Conservation (phyloP, 2,329 filamentous ascomycete species). For the Fusarium sp. region DNA sequence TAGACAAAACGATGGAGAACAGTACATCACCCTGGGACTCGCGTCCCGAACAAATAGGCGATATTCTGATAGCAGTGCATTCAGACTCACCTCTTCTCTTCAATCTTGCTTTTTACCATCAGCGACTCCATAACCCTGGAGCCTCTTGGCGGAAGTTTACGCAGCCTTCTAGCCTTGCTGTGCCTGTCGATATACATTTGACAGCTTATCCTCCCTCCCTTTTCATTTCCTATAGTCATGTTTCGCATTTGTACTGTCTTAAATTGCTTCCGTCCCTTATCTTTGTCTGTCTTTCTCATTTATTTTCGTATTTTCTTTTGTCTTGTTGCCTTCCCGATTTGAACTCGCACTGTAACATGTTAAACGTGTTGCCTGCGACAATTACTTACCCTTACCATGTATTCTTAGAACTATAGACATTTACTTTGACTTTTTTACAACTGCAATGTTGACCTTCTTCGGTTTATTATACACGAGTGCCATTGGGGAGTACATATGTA, state of each 20-base stretch:
- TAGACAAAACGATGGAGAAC: conserved; percentile 18
- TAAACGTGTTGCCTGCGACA: too few relatives aligned
- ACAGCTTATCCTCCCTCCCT: neutral
- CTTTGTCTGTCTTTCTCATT: neutral
- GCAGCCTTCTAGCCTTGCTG: neutral
- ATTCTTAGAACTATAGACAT: neutral
- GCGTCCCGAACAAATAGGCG: neutral
- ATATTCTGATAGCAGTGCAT: neutral
- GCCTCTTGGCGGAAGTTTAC: neutral
- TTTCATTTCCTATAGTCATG: neutral
- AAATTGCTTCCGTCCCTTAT: neutral
- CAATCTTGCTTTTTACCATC: neutral
- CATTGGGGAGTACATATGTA: neutral
- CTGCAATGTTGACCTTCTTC: neutral
- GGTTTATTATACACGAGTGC: neutral
- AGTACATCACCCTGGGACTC: neutral
- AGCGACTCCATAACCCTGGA: too few relatives aligned
- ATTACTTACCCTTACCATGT: neutral
- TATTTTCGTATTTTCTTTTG: neutral
- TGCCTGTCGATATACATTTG: neutral
- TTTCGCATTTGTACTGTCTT: neutral
- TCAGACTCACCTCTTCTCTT: neutral
- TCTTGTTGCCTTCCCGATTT: neutral
- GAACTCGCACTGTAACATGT: neutral
- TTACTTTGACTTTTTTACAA: neutral